These are phyloP conservation scores for Auriscalpium microsporum DNA, from an alignment of 768 basidiomycete genomes.

Conservation along the genomic window DNA sequence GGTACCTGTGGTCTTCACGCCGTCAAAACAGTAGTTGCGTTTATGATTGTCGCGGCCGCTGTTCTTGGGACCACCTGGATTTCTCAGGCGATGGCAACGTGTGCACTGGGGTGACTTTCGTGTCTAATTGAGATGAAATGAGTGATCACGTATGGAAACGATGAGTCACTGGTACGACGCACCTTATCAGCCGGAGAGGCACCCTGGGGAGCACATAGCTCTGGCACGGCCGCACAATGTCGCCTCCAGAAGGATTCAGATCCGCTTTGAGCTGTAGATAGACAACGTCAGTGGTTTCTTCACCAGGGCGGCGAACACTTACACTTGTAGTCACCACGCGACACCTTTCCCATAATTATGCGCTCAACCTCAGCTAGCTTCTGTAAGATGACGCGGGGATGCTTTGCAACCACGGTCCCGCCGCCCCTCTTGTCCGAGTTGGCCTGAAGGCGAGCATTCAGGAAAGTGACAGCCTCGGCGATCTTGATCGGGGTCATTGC, in stretches of 20 bases:
- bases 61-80: no score
- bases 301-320: neutral
- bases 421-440: neutral
- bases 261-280: neutral
- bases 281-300: no score
- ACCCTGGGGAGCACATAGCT: no score
- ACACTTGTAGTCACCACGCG: neutral
- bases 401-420: neutral
- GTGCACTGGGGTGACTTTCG: no score
- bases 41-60: neutral
- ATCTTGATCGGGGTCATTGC: conserved; percentile 11
- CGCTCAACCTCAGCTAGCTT: neutral
- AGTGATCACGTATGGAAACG: no score
- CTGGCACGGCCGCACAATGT: neutral
- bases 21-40: neutral
- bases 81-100: no score
- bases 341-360: neutral
- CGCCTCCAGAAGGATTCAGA: neutral
- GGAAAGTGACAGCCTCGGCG: neutral
- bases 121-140: no score
- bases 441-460: neutral
- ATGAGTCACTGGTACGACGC: no score
- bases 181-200: no score
- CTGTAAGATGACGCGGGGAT: neutral
- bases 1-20: neutral